phyloP scores from a whole-genome alignment of 2,329 filamentous ascomycete genomes.

The Aspergillus pseudotamarii region DNA sequence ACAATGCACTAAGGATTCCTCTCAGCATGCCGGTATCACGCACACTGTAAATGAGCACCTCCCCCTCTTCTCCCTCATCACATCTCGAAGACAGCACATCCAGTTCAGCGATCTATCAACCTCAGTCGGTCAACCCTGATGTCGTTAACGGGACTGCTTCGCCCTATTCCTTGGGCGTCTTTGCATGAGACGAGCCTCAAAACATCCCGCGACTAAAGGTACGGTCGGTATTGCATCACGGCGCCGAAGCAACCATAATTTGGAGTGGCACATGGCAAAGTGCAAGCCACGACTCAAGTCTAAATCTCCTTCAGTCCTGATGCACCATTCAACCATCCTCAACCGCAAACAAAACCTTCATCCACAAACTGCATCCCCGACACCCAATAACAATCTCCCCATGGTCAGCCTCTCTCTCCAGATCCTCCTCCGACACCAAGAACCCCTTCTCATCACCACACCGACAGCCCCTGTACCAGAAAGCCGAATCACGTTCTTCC shows the following conservation, averaged over 20 bases:
- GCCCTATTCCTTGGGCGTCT: background rate
- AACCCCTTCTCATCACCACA: constrained; percentile 63
- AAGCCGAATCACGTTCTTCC: constrained; percentile 41
- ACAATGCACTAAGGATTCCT: background rate
- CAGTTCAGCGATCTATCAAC: background rate
- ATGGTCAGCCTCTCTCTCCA: constrained; percentile 53
- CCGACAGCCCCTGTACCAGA: constrained; percentile 60
- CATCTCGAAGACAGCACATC: background rate
- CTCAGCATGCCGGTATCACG: background rate
- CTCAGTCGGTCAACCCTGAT: background rate
- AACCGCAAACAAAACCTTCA: constrained; percentile 62
- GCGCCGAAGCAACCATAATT: background rate
- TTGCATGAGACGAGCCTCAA: background rate
- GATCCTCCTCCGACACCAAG: constrained; percentile 55
- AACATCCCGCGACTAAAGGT: background rate
- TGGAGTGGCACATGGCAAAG: background rate
- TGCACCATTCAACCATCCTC: constrained; percentile 27
- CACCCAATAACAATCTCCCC: constrained; percentile 64
- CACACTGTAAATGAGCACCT: background rate
- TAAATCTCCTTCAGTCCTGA: constrained; percentile 29
- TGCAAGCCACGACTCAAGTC: background rate
- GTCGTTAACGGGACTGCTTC: background rate
- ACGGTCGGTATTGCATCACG: background rate
- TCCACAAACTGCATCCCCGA: constrained; percentile 65
- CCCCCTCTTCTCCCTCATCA: no score